These are phyloP conservation scores for Picea abies DNA, from an alignment of 83 land plant genomes.

Conservation along the genomic window DNA sequence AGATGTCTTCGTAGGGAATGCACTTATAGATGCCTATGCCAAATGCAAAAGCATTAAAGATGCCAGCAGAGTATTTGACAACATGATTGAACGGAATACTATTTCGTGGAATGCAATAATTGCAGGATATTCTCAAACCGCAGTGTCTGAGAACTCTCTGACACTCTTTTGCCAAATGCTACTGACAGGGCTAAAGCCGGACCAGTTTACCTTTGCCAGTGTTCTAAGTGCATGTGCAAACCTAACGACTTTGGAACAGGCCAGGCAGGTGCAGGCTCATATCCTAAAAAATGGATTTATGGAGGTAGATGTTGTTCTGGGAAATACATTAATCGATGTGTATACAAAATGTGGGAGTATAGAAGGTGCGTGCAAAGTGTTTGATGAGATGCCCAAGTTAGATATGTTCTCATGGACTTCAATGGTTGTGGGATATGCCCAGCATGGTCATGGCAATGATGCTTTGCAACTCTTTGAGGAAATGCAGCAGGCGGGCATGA, in stretches of 20 bases:
- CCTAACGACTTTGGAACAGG: slow-evolving; percentile 24
- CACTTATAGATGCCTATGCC: slow-evolving; percentile 27
- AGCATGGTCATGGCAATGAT: slow-evolving; percentile 26
- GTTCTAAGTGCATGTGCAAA: too few relatives aligned
- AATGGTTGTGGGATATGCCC: slow-evolving; percentile 40
- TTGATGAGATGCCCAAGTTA: slow-evolving; percentile 42
- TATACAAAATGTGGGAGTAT: slow-evolving; percentile 38
- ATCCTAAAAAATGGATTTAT: slow-evolving; percentile 27
- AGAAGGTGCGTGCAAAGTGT: slow-evolving; percentile 26
- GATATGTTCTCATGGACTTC: slow-evolving; percentile 60
- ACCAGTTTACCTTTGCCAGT: too few relatives aligned
- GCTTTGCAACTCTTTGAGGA: slow-evolving; percentile 31
- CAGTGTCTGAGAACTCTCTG: neutral
- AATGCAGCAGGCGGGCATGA: slow-evolving; percentile 32
- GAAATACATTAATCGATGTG: slow-evolving; percentile 41
- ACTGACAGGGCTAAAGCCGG: too few relatives aligned
- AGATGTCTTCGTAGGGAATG: slow-evolving; percentile 21
- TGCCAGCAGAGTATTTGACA: slow-evolving; percentile 20
- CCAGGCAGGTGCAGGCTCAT: slow-evolving; percentile 36
- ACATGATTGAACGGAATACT: slow-evolving; percentile 5
- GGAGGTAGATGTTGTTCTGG: slow-evolving; percentile 12
- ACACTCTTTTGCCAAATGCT: slow-evolving; percentile 4
- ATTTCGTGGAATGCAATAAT: slow-evolving; percentile 23
- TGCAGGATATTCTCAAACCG: slow-evolving; percentile 22
- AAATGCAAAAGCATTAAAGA: slow-evolving; percentile 27